Percentiles rank a stretch among this genome's conserved stretches.
Evolutionary conservation across 2,329 filamentous ascomycete genomes (phyloP).

Genomic region (Ilyonectria sp.): DNA sequence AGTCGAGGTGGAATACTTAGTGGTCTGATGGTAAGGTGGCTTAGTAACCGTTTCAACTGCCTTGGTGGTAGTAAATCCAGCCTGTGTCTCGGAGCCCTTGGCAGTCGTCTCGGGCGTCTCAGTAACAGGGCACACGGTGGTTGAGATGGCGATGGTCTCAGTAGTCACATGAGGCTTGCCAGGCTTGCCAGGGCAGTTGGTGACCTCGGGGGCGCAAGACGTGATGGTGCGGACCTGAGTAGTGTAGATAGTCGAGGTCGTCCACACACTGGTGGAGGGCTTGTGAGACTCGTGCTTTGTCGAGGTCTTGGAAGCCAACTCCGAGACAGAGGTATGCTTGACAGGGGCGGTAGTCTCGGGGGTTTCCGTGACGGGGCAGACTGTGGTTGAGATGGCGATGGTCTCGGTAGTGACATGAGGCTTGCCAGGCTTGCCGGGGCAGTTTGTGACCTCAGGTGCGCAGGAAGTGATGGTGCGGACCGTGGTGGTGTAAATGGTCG

Average conservation of each 20-base stretch:
- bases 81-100: neutral
- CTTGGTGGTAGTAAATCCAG: neutral
- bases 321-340: neutral
- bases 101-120: slow-evolving; percentile 20
- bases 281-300: neutral
- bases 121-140: slow-evolving; percentile 39
- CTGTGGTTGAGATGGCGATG: slow-evolving; percentile 42
- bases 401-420: slow-evolving; percentile 34
- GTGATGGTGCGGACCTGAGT: slow-evolving; percentile 41
- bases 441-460: slow-evolving; percentile 49
- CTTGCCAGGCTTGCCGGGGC: slow-evolving; percentile 43
- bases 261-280: slow-evolving; percentile 4
- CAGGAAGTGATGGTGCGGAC: slow-evolving; percentile 50
- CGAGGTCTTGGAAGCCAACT: neutral
- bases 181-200: slow-evolving; percentile 32
- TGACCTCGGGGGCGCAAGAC: slow-evolving; percentile 34
- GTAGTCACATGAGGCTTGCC: slow-evolving; percentile 1
- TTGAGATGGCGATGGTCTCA: slow-evolving; percentile 41
- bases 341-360: neutral
- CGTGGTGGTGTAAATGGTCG: slow-evolving; percentile 51
- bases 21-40: neutral
- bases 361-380: slow-evolving; percentile 42
- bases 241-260: slow-evolving; percentile 40
- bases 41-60: neutral
- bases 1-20: slow-evolving; percentile 51